Evolutionary conservation across 2,329 filamentous ascomycete species (phyloP), one percentile per base, ranked within the genome.

Genomic region (Hymenoscyphus linearis): DNA sequence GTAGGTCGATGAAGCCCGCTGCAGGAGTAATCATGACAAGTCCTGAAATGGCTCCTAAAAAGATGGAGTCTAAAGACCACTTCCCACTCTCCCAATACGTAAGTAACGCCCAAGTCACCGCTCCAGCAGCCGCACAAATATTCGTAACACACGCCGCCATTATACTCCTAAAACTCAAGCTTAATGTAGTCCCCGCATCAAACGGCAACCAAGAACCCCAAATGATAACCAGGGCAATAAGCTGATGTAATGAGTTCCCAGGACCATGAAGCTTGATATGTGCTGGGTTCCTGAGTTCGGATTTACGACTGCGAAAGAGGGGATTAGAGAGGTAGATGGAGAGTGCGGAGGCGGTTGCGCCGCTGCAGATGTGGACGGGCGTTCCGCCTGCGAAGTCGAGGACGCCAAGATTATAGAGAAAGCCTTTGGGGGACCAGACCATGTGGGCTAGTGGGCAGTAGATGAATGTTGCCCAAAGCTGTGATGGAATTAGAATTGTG

Each of bases 191-290:
- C 64, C 93, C 93, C 59, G 90, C 92, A 76, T 96, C 97, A 84
- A 97, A 97, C 55, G 93, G 93, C 73, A 96, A 95, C 93, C 92
- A 97, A 62, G 93, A 92, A 53, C 96, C 90, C 93, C 93, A 97
- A 56, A 96, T 82, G 82, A 88, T 83, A 27, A 87, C 82, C 3
- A 89, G 90, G 25, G 89, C 88, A 54, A 91, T 79, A 55, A 90
- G 85, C 66, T 91, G 85, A 68, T 89, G 80, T 61, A 87, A 89
- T 52, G 89, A 86, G 71, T 89, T 91, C 75, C 91, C 88, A 9
- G 88, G 87, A 35, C 84, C 82, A 77, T 88, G 88, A 3, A 85
- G 84, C 3, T 86, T 82, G 52, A 85, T 82, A 56, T 69, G 68
- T 9, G 68, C 64, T 0, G 67, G 68, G 1, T 64, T 68, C 73